Evolutionary conservation across 352 stramenopile genomes (phyloP), one percentile per base, ranked within the genome.

Genomic region (Phytophthora sp.): DNA sequence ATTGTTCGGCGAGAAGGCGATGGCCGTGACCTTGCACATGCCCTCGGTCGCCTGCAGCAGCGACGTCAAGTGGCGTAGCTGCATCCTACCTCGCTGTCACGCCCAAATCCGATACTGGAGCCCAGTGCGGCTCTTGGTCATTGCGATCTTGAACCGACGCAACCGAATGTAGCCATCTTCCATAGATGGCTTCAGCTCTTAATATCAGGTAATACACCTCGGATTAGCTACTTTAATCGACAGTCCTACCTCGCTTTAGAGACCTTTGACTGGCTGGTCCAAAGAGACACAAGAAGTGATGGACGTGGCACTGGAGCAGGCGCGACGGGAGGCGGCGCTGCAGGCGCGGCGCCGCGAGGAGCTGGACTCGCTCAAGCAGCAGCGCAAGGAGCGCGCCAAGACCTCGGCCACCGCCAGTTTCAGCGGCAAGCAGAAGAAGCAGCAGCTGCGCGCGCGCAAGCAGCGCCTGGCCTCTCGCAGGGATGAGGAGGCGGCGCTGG

Each of bases 1-100:
- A 56, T 97, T 98, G 72, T 98, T 98, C 26, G 94, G 90, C 41
- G 94, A 97, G 77, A 90, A 98, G 23, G 85, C 77, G 44, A 98
- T 80, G 4, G 94, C 87, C 34, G 94, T 98, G 48, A 98, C 89
- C 69, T 98, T 98, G 62, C 76, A 85, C 77, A 98, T 93, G 27
- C 88, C 94, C 50, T 96, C 87, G 1, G 87, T 92, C 34, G 93
- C 91, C 71, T 94, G 84, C 50, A 97, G 63, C 64, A 98, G 77
- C 67, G 92, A 97, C 74, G 91, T 94, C 69, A 98, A 58, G 54
- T 98, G 84, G 11, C 90, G 79, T 35, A 98, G 79, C 80, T 98
- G 95, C 94, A 98, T 98, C 28, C 17, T 53, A 18, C 10, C 10
- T 34, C 9, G 17, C 12, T 27, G 18, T 23, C 4, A 13, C 34